Conservation (phyloP, 2,329 filamentous ascomycete species). For the Phyllosticta paracitricarpa region DNA sequence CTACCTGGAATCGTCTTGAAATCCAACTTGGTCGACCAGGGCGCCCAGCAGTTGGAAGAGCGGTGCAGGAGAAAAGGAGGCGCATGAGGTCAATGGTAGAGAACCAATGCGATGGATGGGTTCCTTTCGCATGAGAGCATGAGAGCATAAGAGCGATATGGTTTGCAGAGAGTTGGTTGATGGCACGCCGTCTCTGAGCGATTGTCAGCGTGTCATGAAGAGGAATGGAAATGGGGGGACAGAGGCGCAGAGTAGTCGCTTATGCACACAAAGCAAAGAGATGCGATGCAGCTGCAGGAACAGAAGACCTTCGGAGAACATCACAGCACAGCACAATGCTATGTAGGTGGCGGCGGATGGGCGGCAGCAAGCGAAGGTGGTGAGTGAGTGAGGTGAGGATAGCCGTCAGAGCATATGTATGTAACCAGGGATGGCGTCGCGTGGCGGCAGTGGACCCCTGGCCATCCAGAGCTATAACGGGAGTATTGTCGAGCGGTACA, state of each 20-base stretch:
- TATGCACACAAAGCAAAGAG: neutral
- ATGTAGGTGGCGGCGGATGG: neutral
- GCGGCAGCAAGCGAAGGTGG: conserved; percentile 8
- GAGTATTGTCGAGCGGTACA: neutral
- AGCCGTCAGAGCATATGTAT: neutral
- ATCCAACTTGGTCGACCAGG: too few relatives aligned
- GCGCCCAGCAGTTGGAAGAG: too few relatives aligned
- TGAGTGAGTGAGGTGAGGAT: conserved; percentile 6
- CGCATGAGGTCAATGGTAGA: too few relatives aligned
- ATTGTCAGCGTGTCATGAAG: neutral
- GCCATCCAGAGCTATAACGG: neutral
- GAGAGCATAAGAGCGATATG: neutral
- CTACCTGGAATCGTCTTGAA: too few relatives aligned
- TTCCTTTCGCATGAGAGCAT: neutral
- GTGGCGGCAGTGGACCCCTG: neutral
- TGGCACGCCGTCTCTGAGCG: neutral
- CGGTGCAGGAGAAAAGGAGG: too few relatives aligned
- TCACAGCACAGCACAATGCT: neutral
- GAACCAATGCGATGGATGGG: neutral
- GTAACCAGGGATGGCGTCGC: neutral
- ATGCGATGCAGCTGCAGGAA: neutral
- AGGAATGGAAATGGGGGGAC: neutral
- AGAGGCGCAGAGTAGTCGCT: neutral
- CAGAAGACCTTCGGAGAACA: neutral
- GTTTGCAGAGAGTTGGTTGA: neutral